Conservation (phyloP, 176 grass and related monocot species). For the Avena eriantha region DNA sequence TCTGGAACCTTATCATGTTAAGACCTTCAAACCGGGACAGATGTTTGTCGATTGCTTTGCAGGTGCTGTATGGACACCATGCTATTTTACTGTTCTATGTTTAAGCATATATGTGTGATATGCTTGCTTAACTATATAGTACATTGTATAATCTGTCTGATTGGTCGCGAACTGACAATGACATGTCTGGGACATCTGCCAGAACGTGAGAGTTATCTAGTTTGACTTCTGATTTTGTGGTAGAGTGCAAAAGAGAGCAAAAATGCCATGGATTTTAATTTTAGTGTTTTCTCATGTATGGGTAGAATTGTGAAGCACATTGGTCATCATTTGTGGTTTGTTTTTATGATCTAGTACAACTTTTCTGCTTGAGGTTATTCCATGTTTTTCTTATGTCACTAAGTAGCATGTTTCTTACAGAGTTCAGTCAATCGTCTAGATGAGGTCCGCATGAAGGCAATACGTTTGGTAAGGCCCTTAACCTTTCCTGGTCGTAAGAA, state of each 20-base stretch:
- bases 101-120: slow-evolving; percentile 18
- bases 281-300: background rate
- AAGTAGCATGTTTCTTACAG: slow-evolving; percentile 55
- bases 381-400: slow-evolving; percentile 36
- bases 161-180: slow-evolving; percentile 20
- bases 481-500: slow-evolving; percentile 24
- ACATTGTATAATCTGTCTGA: slow-evolving; percentile 22
- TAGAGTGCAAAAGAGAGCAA: slow-evolving; percentile 6
- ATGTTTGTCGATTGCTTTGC: slow-evolving; percentile 94
- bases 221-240: slow-evolving; percentile 25
- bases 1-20: slow-evolving; percentile 93
- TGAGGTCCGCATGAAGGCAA: slow-evolving; percentile 95
- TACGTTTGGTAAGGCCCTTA: slow-evolving; percentile 81
- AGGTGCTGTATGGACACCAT: slow-evolving; percentile 57
- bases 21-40: slow-evolving; percentile 78
- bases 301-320: slow-evolving; percentile 12
- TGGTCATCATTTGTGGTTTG: slow-evolving; percentile 1
- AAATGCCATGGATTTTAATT: slow-evolving; percentile 21
- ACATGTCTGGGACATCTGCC: background rate
- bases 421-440: slow-evolving; percentile 83
- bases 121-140: slow-evolving; percentile 34
- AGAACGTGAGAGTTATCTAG: background rate
- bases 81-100: slow-evolving; percentile 33
- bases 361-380: slow-evolving; percentile 32
- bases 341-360: slow-evolving; percentile 3